These are phyloP conservation scores for Elaeis oleifera DNA, from an alignment of 202 grass and related monocot species.

Conservation along the genomic window DNA sequence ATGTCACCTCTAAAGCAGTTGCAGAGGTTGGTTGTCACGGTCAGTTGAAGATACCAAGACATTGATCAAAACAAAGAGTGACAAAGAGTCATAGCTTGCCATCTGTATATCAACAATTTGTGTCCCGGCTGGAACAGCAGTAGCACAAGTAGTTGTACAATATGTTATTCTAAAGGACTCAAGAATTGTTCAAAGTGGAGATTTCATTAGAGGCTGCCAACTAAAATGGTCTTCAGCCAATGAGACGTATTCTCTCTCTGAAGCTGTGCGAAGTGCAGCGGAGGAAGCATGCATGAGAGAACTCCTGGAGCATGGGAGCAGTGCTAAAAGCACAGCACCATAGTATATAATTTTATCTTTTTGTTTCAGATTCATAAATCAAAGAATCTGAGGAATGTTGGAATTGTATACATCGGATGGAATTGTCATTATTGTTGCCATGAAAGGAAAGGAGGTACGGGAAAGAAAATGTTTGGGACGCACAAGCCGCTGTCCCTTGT, in stretches of 20 bases:
- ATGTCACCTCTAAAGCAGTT: slow-evolving; percentile 69
- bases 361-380: slow-evolving; percentile 29
- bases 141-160: slow-evolving; percentile 36
- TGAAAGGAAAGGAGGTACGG: background rate
- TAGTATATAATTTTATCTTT: slow-evolving; percentile 67
- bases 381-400: slow-evolving; percentile 15
- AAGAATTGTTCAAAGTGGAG: slow-evolving; percentile 39
- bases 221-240: slow-evolving; percentile 12
- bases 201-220: slow-evolving; percentile 30
- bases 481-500: background rate
- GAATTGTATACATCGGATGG: slow-evolving; percentile 4
- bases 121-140: slow-evolving; percentile 16
- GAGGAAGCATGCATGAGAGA: slow-evolving; percentile 52
- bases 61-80: slow-evolving; percentile 16
- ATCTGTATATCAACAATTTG: background rate
- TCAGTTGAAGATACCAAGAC: slow-evolving; percentile 31
- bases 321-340: slow-evolving; percentile 45
- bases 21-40: slow-evolving; percentile 45
- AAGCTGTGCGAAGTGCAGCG: slow-evolving; percentile 69
- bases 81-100: slow-evolving; percentile 15
- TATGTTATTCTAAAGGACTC: slow-evolving; percentile 30
- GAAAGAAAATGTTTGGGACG: background rate
- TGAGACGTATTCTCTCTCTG: slow-evolving; percentile 2
- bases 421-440: slow-evolving; percentile 12
- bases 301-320: slow-evolving; percentile 32